Conservation (phyloP, 1,139 yeast genomes). For the Suhomyces choctaworum region DNA sequence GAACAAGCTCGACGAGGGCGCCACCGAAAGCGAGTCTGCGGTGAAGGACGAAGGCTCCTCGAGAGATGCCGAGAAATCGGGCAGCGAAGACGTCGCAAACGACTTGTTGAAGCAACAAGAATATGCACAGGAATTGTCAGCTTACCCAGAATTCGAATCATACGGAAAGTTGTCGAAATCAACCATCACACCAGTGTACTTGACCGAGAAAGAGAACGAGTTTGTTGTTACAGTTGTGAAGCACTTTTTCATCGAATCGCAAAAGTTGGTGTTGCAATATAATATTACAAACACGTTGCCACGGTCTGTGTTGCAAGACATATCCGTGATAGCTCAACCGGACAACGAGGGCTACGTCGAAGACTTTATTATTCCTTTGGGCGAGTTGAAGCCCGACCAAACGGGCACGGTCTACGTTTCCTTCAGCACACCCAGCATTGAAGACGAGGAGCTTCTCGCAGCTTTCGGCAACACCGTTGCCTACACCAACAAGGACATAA, state of each 20-base stretch:
- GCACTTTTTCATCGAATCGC: constrained; percentile 66
- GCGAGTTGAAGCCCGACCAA: constrained; percentile 67
- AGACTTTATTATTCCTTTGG: constrained; percentile 74
- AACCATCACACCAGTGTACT: constrained; percentile 56
- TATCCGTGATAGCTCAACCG: constrained; percentile 70
- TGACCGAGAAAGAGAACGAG: constrained; percentile 93
- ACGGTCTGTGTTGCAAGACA: constrained; percentile 74
- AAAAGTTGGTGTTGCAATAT: constrained; percentile 81
- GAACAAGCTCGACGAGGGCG: constrained; percentile 46
- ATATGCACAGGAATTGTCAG: constrained; percentile 64
- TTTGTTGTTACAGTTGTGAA: constrained; percentile 83
- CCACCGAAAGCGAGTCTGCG: constrained; percentile 25
- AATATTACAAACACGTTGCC: constrained; percentile 82
- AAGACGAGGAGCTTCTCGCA: constrained; percentile 46
- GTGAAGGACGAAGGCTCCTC: constrained; percentile 20
- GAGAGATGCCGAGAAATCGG: constrained; percentile 15
- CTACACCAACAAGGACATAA: constrained; percentile 78
- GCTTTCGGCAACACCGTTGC: constrained; percentile 69
- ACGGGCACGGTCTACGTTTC: constrained; percentile 81
- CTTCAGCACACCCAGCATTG: constrained; percentile 54
- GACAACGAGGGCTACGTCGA: constrained; percentile 62
- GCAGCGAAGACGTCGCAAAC: constrained; percentile 32
- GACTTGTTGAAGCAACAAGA: constrained; percentile 57
- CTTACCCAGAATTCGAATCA: constrained; percentile 65
- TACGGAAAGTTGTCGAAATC: constrained; percentile 80